Conservation (phyloP, 1,284 basidiomycete genomes). For the Malassezia pachydermatis region DNA sequence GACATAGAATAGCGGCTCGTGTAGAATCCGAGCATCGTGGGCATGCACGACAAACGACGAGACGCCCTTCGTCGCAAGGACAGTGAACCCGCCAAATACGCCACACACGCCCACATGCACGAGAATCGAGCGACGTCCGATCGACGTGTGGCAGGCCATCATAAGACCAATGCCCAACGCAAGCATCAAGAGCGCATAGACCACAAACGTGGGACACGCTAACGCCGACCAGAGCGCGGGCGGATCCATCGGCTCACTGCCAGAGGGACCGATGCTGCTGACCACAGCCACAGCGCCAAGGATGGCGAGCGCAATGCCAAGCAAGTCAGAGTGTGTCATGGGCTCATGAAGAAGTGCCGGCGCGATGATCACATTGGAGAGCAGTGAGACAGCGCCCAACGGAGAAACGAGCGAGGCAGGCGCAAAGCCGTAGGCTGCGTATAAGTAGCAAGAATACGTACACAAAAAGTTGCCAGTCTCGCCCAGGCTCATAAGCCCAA, state of each 20-base stretch:
- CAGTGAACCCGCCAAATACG: slow-evolving; percentile 84
- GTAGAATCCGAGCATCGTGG: slow-evolving; percentile 24
- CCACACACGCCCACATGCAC: slow-evolving; percentile 82
- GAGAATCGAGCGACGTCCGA: slow-evolving; percentile 63
- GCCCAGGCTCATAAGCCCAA: slow-evolving; percentile 77
- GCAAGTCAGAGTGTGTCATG: slow-evolving; percentile 60
- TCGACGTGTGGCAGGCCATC: slow-evolving; percentile 52
- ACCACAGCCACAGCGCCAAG: slow-evolving; percentile 58
- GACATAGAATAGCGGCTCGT: slow-evolving; percentile 36
- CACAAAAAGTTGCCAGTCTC: slow-evolving; percentile 72
- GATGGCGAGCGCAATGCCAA: slow-evolving; percentile 54
- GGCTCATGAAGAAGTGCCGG: slow-evolving; percentile 60
- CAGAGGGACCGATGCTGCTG: slow-evolving; percentile 57
- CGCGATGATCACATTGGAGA: slow-evolving; percentile 88
- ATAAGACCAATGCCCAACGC: slow-evolving; percentile 18
- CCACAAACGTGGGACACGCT: slow-evolving; percentile 30
- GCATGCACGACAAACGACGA: slow-evolving; percentile 57
- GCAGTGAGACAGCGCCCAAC: slow-evolving; percentile 68
- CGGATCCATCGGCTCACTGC: slow-evolving; percentile 26
- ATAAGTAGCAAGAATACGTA: slow-evolving; percentile 7
- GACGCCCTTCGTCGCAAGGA: slow-evolving; percentile 82
- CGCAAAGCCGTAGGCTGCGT: slow-evolving; percentile 68
- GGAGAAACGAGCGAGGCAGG: slow-evolving; percentile 92
- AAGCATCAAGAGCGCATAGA: slow-evolving; percentile 27
- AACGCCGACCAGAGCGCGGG: slow-evolving; percentile 30